Evolutionary conservation across 208 protist genomes (phyloP).

Genomic region (Polymyxa betae): DNA sequence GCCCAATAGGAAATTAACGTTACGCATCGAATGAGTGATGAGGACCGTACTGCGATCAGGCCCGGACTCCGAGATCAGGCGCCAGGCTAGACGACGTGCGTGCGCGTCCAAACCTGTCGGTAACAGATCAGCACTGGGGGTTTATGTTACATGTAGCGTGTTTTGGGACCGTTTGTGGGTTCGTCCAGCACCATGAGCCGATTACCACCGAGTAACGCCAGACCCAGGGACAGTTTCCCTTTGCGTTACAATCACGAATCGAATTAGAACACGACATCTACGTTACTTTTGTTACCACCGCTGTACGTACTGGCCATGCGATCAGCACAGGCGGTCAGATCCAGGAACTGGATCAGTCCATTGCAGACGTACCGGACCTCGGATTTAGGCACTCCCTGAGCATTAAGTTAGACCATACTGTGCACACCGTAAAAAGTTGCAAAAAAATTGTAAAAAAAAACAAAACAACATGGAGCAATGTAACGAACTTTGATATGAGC

Average conservation of each 20-base stretch:
- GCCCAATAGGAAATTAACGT: not conserved
- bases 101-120: not conserved
- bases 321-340: not conserved
- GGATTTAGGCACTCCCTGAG: too few species aligned
- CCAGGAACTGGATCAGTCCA: not conserved
- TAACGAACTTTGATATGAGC: not conserved
- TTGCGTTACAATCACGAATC: not conserved
- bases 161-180: not conserved
- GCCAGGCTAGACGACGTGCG: not conserved
- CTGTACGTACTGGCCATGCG: slow-evolving; percentile 14
- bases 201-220: not conserved
- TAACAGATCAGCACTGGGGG: not conserved
- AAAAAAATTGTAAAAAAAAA: not conserved
- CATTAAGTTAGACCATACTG: too few species aligned
- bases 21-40: slow-evolving; percentile 47
- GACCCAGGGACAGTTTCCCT: slow-evolving; percentile 24
- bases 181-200: slow-evolving; percentile 11
- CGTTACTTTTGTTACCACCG: slow-evolving; percentile 19
- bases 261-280: not conserved
- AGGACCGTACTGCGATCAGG: not conserved
- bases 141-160: not conserved
- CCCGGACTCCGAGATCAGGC: not conserved
- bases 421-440: too few species aligned
- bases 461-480: not conserved
- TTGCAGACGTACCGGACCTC: too few species aligned